These are phyloP conservation scores for Cercospora nicotianae DNA, from an alignment of 2,329 filamentous ascomycete species.

Conservation along the genomic window DNA sequence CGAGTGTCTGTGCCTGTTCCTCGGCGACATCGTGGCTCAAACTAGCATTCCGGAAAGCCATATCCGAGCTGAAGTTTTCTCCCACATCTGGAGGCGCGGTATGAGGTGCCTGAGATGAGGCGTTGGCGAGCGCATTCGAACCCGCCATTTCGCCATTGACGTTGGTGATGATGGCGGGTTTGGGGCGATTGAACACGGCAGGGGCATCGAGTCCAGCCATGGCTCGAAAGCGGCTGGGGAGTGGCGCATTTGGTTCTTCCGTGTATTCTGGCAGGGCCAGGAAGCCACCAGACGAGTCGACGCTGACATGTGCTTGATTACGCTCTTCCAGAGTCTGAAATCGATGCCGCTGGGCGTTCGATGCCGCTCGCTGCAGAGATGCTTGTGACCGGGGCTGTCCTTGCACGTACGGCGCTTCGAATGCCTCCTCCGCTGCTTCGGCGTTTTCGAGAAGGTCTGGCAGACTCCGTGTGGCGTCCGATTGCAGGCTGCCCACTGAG, in stretches of 20 bases:
- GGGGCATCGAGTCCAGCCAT: slow-evolving; percentile 41
- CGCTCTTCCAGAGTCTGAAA: slow-evolving; percentile 60
- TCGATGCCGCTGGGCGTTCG: slow-evolving; percentile 69
- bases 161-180: slow-evolving; percentile 22
- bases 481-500: slow-evolving; percentile 32
- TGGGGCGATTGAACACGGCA: slow-evolving; percentile 18
- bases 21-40: neutral
- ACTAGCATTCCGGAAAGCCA: slow-evolving; percentile 30
- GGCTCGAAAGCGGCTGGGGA: slow-evolving; percentile 39
- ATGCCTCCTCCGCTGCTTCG: slow-evolving; percentile 30
- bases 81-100: slow-evolving; percentile 30
- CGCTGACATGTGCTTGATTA: slow-evolving; percentile 45
- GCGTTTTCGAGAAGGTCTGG: slow-evolving; percentile 38
- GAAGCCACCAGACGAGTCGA: slow-evolving; percentile 77
- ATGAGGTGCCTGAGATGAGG: slow-evolving; percentile 17
- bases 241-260: slow-evolving; percentile 53
- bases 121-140: slow-evolving; percentile 1
- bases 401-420: slow-evolving; percentile 40
- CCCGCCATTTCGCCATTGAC: slow-evolving; percentile 12
- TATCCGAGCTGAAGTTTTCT: slow-evolving; percentile 32
- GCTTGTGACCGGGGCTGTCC: slow-evolving; percentile 38
- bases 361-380: slow-evolving; percentile 44
- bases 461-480: slow-evolving; percentile 32
- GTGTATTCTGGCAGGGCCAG: slow-evolving; percentile 77
- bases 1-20: slow-evolving; percentile 6